Conservation (phyloP, 805 yeast genomes). For the Saturnispora bothae region DNA sequence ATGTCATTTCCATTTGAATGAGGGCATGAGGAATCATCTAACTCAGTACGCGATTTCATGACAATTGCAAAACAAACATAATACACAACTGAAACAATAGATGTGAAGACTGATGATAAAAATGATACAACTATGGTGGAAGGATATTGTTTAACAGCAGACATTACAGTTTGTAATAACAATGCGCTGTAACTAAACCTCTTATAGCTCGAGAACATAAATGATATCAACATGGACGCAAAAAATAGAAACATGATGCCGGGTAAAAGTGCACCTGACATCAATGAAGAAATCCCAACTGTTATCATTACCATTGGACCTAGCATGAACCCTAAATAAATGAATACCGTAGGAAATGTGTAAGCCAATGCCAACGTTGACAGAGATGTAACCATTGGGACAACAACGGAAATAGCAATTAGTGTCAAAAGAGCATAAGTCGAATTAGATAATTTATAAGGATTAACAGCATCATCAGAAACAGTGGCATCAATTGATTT, state of each 20-base stretch:
- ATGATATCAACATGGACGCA: conserved; percentile 17
- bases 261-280: conserved; percentile 15
- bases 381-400: conserved; percentile 19
- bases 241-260: conserved; percentile 15
- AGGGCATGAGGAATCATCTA: conserved; percentile 45
- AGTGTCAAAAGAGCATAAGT: conserved; percentile 8
- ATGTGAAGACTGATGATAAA: conserved; percentile 32
- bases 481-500: conserved; percentile 7
- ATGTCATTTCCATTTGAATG: conserved; percentile 21
- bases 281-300: conserved; percentile 15
- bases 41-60: conserved; percentile 15
- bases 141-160: conserved; percentile 65
- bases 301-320: conserved; percentile 21
- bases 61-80: conserved; percentile 55
- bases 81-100: conserved; percentile 53
- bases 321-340: conserved; percentile 21
- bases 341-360: conserved; percentile 21
- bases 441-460: conserved; percentile 8
- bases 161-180: conserved; percentile 40
- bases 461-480: neutral
- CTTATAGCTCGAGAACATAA: conserved; percentile 18
- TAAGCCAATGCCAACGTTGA: conserved; percentile 18
- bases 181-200: conserved; percentile 23
- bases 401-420: conserved; percentile 8
- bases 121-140: conserved; percentile 45